Base-by-base conservation (phyloP, 345 rosid species). In the Barbarea vulgaris region DNA sequence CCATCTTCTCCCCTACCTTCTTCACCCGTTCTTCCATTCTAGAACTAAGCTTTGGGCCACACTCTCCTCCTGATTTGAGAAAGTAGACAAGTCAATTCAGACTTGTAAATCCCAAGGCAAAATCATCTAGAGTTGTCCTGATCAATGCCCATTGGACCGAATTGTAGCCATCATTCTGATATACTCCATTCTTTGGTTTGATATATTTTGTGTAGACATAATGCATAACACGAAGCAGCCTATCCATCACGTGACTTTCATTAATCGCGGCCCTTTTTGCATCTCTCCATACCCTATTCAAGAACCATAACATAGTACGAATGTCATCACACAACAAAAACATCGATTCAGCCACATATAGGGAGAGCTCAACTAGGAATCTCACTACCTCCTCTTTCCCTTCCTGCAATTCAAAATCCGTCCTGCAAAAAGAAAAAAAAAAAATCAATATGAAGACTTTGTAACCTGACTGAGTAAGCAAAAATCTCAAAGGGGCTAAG, bases 281-380 rank as follows among this genome's bases (percentile, higher is more conserved):
- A 42, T 42, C 48, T 42, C 9, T 42, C 48, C 48, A 42, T 42
- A 42, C 42, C 1, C 15, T 39, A 39, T 39, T 14, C 48, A 41
- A 28, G 6, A 55, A 55, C 11, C 18, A 7, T 56, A 30, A 30
- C 22, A 30, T 30, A 9, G 39, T 56, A n/a, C 6, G 61, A 30
- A 31, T 56, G 39, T 30, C 39, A 56, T 56, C 61, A 56, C 61
- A 56, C 19, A 56, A 5, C 61, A 56, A 56, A 9, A 56, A 56
- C 61, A 30, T 56, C 11, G 39, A 28, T 30, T 56, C 61, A 56
- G 22, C 39, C 19, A 53, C 33, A 27, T 13, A 25, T 13, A 53
- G 18, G 1, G 58, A 53, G 31, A 25, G 34, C 58, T 53, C 58
- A 53, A 53, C 58, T 53, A 30, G 17, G 15, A 55, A 18, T 28